These are phyloP conservation scores for Trichoderma sp. DNA, from an alignment of 2,329 filamentous ascomycete species.

Conservation along the genomic window DNA sequence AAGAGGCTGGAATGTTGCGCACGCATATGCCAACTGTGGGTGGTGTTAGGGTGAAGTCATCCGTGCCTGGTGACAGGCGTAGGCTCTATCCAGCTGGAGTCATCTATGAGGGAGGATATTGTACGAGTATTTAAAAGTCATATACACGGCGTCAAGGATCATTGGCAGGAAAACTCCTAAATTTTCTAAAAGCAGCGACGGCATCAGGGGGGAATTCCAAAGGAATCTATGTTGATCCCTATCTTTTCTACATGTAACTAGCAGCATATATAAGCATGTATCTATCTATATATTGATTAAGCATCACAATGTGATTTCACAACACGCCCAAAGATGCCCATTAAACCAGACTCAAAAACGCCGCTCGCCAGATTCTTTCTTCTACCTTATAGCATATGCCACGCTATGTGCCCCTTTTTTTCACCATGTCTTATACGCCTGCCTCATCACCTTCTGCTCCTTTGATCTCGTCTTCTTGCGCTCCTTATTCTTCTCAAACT, in stretches of 20 bases:
- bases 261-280: not conserved
- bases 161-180: not conserved
- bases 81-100: not conserved
- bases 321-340: slow-evolving; percentile 15
- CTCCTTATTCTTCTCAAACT: slow-evolving; percentile 79
- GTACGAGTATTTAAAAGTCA: slow-evolving; percentile 9
- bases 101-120: not conserved
- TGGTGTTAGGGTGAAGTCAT: not conserved
- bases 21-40: not conserved
- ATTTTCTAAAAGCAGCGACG: not conserved
- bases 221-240: not conserved
- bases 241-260: slow-evolving; percentile 5
- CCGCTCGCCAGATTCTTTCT: slow-evolving; percentile 6
- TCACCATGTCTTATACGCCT: slow-evolving; percentile 59
- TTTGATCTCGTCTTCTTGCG: slow-evolving; percentile 73
- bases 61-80: not conserved
- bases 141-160: slow-evolving; percentile 10
- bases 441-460: slow-evolving; percentile 68
- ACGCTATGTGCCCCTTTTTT: not conserved
- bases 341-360: slow-evolving; percentile 19
- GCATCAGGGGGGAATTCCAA: not conserved
- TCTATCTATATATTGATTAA: not conserved
- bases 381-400: not conserved
- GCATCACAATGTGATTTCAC: not conserved
- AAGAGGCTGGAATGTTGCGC: not conserved